Conservation (phyloP, 495 filamentous ascomycete genomes). For the Mytilinidion resinicola region DNA sequence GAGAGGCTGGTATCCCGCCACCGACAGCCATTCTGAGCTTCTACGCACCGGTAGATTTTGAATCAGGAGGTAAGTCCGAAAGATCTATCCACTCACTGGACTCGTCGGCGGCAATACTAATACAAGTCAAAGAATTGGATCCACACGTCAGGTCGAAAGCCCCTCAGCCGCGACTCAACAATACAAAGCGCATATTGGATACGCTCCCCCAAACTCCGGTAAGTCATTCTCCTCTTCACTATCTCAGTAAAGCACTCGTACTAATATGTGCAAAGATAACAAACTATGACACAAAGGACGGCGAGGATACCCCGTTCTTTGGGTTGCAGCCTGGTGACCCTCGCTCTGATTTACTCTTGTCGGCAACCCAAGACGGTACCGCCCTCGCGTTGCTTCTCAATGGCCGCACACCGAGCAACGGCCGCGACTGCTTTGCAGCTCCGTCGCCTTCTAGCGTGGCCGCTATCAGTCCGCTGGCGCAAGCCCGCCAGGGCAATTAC, state of each 20-base stretch:
- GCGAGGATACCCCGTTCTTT: too few species aligned
- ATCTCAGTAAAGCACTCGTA: neutral
- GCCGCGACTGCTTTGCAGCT: neutral
- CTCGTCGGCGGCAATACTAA: neutral
- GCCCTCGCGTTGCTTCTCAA: constrained; percentile 38
- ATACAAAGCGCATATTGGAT: neutral
- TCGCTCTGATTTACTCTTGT: constrained; percentile 40
- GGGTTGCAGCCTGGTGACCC: neutral
- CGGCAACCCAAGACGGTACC: constrained; percentile 44
- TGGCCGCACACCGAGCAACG: constrained; percentile 32
- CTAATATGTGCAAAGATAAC: too few species aligned
- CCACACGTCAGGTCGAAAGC: neutral
- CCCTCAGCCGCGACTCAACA: neutral
- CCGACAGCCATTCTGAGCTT: constrained; percentile 49
- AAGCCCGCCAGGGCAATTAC: constrained; percentile 29
- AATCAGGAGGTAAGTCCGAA: constrained; percentile 9
- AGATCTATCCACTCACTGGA: neutral
- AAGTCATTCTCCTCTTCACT: neutral
- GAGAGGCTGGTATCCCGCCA: constrained; percentile 29
- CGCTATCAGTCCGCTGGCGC: constrained; percentile 1
- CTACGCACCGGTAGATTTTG: constrained; percentile 42
- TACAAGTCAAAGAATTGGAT: too few species aligned
- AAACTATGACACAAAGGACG: too few species aligned
- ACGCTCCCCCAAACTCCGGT: constrained; percentile 2
- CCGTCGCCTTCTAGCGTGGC: neutral